Evolutionary conservation across 2,329 filamentous ascomycete genomes (phyloP).

Genomic region (Claviceps digitariae): DNA sequence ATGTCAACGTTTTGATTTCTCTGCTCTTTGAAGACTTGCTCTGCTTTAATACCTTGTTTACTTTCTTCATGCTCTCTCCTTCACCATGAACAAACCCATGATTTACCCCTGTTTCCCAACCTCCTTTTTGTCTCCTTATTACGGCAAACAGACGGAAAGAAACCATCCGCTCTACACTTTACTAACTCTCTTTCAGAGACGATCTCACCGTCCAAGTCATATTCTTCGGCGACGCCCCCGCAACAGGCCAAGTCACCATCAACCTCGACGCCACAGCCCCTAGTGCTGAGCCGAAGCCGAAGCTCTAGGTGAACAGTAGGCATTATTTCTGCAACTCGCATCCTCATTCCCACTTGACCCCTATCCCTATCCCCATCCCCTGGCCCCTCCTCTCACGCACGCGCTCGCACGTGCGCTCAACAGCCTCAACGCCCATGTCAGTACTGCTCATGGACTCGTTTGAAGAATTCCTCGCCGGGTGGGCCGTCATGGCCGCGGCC

Average conservation of each 20-base stretch:
- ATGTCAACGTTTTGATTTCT: conserved; percentile 8
- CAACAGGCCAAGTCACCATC: conserved; percentile 63
- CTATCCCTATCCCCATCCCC: not conserved
- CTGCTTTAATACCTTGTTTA: no score
- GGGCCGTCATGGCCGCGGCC: not conserved
- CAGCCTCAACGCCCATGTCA: not conserved
- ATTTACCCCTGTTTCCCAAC: no score
- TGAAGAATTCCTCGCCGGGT: not conserved
- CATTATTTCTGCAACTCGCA: not conserved
- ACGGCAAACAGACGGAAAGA: not conserved
- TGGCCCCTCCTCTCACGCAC: not conserved
- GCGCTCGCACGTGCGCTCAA: no score
- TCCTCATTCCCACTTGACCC: not conserved
- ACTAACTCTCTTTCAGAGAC: conserved; percentile 41
- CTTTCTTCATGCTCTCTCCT: not conserved
- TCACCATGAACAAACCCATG: not conserved
- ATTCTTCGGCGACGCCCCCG: conserved; percentile 79
- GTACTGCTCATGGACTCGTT: not conserved
- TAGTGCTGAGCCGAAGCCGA: conserved; percentile 22
- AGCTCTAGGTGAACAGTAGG: conserved; percentile 18
- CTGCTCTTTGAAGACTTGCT: no score
- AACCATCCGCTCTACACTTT: not conserved
- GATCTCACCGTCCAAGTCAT: conserved; percentile 96
- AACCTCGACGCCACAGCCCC: conserved; percentile 75
- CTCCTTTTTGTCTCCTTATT: not conserved